A percentile compares a stretch with the other conserved stretches of the same genome.
phyloP scores from a whole-genome alignment of 305 asterid species.

The Solanum hybrid region DNA sequence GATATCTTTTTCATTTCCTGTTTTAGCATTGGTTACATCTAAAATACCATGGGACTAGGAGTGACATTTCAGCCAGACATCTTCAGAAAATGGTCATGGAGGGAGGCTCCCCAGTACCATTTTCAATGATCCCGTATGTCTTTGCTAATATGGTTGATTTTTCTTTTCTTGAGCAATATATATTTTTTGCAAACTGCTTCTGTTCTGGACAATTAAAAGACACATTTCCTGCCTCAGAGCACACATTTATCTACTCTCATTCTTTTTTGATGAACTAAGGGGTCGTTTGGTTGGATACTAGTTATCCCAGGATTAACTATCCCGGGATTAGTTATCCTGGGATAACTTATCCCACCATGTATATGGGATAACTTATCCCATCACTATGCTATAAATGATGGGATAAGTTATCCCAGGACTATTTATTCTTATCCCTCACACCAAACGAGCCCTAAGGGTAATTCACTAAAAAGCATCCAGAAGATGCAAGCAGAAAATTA shows the following conservation, averaged over 20 bases:
- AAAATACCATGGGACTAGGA: constrained; percentile 45
- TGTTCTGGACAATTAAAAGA: neutral
- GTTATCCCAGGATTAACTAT: too few relatives aligned
- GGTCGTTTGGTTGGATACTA: too few relatives aligned
- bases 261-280: neutral
- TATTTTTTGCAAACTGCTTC: neutral
- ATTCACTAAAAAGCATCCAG: neutral
- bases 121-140: constrained; percentile 59
- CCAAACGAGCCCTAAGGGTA: too few relatives aligned
- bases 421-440: too few relatives aligned
- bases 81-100: constrained; percentile 39
- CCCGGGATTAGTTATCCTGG: too few relatives aligned
- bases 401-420: too few relatives aligned
- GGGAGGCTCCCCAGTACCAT: constrained; percentile 37
- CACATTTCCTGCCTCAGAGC: neutral
- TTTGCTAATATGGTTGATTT: constrained; percentile 2
- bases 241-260: neutral
- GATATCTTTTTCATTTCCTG: neutral
- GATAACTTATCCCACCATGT: too few relatives aligned
- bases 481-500: neutral
- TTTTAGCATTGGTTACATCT: constrained; percentile 68
- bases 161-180: neutral
- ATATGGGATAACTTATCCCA: too few relatives aligned
- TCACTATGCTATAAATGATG: too few relatives aligned
- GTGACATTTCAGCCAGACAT: constrained; percentile 45